A percentile compares a stretch with the other conserved stretches of the same genome.
phyloP scores from a whole-genome alignment of 805 yeast species.

The Hanseniaspora lindneri region DNA sequence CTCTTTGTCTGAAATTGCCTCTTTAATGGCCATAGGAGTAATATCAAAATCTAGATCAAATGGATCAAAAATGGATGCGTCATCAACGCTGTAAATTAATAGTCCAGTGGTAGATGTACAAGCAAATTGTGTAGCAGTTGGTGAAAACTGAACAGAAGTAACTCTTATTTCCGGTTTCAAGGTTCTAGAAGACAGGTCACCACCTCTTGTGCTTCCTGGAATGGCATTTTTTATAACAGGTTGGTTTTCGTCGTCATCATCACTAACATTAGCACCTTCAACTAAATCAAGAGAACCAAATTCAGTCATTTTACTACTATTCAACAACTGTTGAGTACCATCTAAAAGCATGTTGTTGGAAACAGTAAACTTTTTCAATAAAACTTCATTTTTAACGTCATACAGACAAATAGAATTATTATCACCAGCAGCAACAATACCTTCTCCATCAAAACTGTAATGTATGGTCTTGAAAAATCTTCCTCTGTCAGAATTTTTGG shows the following conservation, averaged over 20 bases:
- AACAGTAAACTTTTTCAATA: constrained; percentile 68
- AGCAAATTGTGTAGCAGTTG: constrained; percentile 80
- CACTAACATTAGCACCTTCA: constrained; percentile 85
- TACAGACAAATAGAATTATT: constrained; percentile 83
- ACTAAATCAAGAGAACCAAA: constrained; percentile 75
- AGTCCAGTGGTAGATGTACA: constrained; percentile 94
- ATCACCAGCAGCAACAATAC: constrained; percentile 86
- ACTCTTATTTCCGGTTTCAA: constrained; percentile 76
- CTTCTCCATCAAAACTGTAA: constrained; percentile 81
- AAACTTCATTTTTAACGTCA: constrained; percentile 78
- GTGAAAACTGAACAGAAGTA: constrained; percentile 67
- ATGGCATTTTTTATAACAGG: constrained; percentile 32
- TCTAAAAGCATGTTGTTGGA: constrained; percentile 83
- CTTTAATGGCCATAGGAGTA: constrained; percentile 66
- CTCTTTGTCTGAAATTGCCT: constrained; percentile 42
- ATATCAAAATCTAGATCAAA: constrained; percentile 87
- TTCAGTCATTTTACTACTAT: constrained; percentile 73
- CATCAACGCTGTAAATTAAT: constrained; percentile 68
- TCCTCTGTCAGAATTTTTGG: constrained; percentile 71
- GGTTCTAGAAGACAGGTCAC: constrained; percentile 66
- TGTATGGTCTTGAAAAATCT: constrained; percentile 69
- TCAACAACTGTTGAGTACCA: constrained; percentile 71
- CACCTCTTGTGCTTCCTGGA: constrained; percentile 77
- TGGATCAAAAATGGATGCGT: constrained; percentile 72
- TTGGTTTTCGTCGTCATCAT: constrained; percentile 71